phyloP scores from a whole-genome alignment of 768 basidiomycete species.

The Exsudoporus frostii region DNA sequence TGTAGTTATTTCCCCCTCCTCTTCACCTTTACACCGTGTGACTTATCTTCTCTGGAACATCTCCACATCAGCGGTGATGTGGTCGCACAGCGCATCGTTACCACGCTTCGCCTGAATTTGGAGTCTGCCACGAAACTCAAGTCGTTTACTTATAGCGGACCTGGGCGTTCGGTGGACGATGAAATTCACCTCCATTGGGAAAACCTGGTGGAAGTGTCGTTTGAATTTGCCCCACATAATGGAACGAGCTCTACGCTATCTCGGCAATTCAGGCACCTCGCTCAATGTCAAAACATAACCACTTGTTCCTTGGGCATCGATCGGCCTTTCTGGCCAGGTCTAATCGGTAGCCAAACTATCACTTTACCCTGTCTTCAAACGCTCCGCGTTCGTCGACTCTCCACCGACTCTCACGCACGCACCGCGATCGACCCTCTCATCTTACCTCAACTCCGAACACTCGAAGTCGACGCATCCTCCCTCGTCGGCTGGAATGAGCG shows the following conservation, averaged over 20 bases:
- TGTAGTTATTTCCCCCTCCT: conserved; percentile 13
- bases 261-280: conserved; percentile 5
- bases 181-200: conserved; percentile 11
- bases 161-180: neutral
- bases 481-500: neutral
- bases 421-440: conserved; percentile 8
- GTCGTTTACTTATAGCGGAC: conserved; percentile 16
- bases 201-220: conserved; percentile 10
- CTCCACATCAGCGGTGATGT: conserved; percentile 7
- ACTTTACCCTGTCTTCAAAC: conserved; percentile 12
- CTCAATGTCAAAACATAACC: conserved; percentile 20
- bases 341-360: neutral
- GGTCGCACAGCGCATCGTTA: neutral
- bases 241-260: conserved; percentile 1
- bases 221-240: conserved; percentile 5
- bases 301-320: conserved; percentile 18
- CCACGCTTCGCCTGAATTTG: conserved; percentile 1
- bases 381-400: conserved; percentile 18
- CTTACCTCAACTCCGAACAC: conserved; percentile 17
- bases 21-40: conserved; percentile 13
- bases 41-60: conserved; percentile 15
- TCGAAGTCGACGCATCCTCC: conserved; percentile 15
- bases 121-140: conserved; percentile 10
- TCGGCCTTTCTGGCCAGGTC: neutral
- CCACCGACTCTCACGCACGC: neutral